Evolutionary conservation across 2,329 filamentous ascomycete species (phyloP).

Genomic region (Hansfordia pulvinata): DNA sequence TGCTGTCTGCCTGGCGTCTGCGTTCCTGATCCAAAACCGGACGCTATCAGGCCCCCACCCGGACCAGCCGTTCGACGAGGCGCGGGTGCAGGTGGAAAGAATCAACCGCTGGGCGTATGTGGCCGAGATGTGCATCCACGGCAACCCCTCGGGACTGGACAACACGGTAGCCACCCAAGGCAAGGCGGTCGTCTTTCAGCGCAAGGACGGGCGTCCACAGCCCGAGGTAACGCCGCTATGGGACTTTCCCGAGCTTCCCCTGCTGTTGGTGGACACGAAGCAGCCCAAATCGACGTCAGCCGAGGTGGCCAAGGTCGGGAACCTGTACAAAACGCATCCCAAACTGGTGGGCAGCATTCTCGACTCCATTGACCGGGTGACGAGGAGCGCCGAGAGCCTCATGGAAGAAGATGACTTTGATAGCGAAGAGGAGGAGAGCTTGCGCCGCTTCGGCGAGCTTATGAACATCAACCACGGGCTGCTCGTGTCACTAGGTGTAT

Average conservation of each 20-base stretch:
- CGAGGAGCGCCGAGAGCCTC: conserved; percentile 37
- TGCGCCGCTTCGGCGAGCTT: conserved; percentile 71
- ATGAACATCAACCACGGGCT: conserved; percentile 92
- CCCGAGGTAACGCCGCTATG: conserved; percentile 65
- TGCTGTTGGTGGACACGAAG: conserved; percentile 80
- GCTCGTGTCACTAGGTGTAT: conserved; percentile 82
- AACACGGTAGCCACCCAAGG: conserved; percentile 92
- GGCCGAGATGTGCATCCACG: conserved; percentile 92
- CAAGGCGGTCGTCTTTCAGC: conserved; percentile 85
- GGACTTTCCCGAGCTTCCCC: conserved; percentile 82
- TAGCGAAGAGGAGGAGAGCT: conserved; percentile 42
- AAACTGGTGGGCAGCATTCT: conserved; percentile 69
- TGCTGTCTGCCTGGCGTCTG: conserved; percentile 73
- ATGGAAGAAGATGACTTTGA: conserved; percentile 55
- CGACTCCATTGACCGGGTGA: conserved; percentile 69
- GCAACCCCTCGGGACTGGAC: conserved; percentile 90
- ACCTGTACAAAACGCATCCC: conserved; percentile 58
- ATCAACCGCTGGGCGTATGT: conserved; percentile 99
- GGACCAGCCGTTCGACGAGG: conserved; percentile 78
- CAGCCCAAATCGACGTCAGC: conserved; percentile 73
- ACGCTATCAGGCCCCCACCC: conserved; percentile 82
- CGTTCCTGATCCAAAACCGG: conserved; percentile 76
- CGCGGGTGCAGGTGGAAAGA: conserved; percentile 78
- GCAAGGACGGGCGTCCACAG: conserved; percentile 63
- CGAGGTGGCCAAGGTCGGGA: conserved; percentile 77